These are phyloP conservation scores for Xylariales sp. DNA, from an alignment of 2,329 filamentous ascomycete genomes.

Conservation along the genomic window DNA sequence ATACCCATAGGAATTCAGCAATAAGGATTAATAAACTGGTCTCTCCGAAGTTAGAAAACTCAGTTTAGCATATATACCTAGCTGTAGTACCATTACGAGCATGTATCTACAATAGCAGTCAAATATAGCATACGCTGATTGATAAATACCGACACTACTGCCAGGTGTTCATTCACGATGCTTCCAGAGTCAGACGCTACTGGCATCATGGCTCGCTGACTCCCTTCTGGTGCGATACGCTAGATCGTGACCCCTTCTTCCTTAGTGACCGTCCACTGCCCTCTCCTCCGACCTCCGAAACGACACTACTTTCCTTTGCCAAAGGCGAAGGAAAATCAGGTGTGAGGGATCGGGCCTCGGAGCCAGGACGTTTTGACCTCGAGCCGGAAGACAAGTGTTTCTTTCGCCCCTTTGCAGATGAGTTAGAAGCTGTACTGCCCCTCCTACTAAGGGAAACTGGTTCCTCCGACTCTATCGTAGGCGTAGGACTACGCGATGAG, in stretches of 20 bases:
- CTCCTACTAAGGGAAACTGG: slow-evolving; percentile 32
- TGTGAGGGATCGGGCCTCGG: slow-evolving; percentile 48
- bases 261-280: slow-evolving; percentile 7
- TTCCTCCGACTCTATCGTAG: slow-evolving; percentile 40
- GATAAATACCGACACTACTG: too few relatives aligned
- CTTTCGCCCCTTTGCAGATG: slow-evolving; percentile 48
- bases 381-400: slow-evolving; percentile 39
- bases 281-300: neutral
- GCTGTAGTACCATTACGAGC: too few relatives aligned
- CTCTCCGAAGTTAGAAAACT: too few relatives aligned
- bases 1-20: too few relatives aligned
- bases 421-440: slow-evolving; percentile 41
- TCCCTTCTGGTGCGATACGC: too few relatives aligned
- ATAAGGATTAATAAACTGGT: too few relatives aligned
- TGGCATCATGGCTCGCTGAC: too few relatives aligned
- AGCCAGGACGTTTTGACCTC: slow-evolving; percentile 37
- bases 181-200: too few relatives aligned
- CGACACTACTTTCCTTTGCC: slow-evolving; percentile 40
- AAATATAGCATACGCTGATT: too few relatives aligned
- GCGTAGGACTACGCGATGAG: slow-evolving; percentile 46
- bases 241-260: slow-evolving; percentile 10
- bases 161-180: too few relatives aligned
- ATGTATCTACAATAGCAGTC: too few relatives aligned
- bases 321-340: slow-evolving; percentile 52
- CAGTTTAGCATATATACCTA: too few relatives aligned